phyloP scores from a whole-genome alignment of 352 stramenopile genomes.

The Lagenidium sp. region DNA sequence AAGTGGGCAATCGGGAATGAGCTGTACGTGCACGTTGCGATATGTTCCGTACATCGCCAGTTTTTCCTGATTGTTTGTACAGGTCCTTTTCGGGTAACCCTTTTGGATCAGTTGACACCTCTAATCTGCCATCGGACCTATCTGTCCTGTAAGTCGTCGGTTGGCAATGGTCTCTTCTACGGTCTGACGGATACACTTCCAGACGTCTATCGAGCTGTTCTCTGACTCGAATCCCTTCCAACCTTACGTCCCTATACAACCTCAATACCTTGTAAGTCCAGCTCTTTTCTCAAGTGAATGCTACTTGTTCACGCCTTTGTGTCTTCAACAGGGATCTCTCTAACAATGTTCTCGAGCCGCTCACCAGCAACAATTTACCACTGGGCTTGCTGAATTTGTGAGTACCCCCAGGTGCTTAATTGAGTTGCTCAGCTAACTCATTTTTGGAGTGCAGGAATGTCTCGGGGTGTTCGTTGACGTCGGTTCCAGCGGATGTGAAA shows the following conservation, averaged over 20 bases:
- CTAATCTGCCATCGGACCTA: conserved; percentile 8
- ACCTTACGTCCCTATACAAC: conserved; percentile 3
- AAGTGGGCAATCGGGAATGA: conserved; percentile 12
- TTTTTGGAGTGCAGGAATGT: conserved; percentile 4
- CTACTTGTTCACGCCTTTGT: not conserved
- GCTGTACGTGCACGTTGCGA: conserved; percentile 1
- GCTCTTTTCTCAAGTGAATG: not conserved
- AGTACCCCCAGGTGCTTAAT: not conserved
- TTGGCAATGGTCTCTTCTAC: not conserved
- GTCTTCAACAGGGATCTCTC: conserved; percentile 7
- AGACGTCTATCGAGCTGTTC: conserved; percentile 9
- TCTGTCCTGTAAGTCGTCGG: conserved; percentile 6
- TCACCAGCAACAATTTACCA: conserved; percentile 8
- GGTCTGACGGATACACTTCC: not conserved
- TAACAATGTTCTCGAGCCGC: conserved; percentile 5
- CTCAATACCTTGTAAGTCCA: conserved; percentile 12
- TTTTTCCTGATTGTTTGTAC: not conserved
- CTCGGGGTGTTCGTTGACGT: conserved; percentile 2
- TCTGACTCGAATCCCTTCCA: conserved; percentile 8
- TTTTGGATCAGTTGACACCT: conserved; percentile 4
- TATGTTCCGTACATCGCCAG: not conserved
- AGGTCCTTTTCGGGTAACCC: conserved; percentile 12
- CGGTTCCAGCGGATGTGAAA: conserved; percentile 4
- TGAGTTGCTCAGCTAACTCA: not conserved
- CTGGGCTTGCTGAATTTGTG: conserved; percentile 3